Evolutionary conservation across 1,139 yeast species (phyloP).

Genomic region (Saccharomyces hybrid): DNA sequence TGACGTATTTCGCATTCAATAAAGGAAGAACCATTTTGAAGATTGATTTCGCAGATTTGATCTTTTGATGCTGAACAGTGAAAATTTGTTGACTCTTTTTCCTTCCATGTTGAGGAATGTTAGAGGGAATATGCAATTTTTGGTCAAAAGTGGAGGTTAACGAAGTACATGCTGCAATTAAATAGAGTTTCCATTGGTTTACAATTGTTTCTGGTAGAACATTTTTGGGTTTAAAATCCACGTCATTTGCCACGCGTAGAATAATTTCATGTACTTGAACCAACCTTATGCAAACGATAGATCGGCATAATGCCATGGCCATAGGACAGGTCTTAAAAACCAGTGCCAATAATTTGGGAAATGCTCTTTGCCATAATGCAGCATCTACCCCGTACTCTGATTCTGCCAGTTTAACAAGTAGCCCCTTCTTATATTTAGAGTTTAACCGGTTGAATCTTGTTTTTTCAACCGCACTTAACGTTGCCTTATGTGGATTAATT

Average conservation of each 20-base stretch:
- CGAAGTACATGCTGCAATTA: constrained; percentile 88
- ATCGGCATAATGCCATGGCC: constrained; percentile 87
- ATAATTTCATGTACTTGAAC: constrained; percentile 85
- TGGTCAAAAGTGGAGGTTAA: constrained; percentile 86
- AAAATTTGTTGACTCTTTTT: constrained; percentile 71
- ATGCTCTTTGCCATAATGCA: constrained; percentile 86
- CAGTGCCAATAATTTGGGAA: constrained; percentile 64
- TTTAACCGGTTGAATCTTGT: constrained; percentile 60
- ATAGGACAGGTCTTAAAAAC: constrained; percentile 82
- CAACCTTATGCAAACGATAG: constrained; percentile 81
- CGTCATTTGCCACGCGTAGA: constrained; percentile 50
- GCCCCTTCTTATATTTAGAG: constrained; percentile 49
- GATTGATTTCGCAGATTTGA: constrained; percentile 85
- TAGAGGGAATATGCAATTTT: constrained; percentile 52
- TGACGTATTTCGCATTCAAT: constrained; percentile 59
- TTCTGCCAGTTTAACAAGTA: constrained; percentile 69
- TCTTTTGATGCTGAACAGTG: constrained; percentile 80
- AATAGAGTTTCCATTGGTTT: constrained; percentile 81
- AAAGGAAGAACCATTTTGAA: constrained; percentile 84
- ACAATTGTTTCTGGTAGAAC: constrained; percentile 65
- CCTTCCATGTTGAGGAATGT: constrained; percentile 28
- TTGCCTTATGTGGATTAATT: constrained; percentile 48
- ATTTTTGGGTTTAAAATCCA: constrained; percentile 28
- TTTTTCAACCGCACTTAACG: constrained; percentile 72
- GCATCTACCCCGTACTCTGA: constrained; percentile 93